Base-by-base conservation (phyloP, 257 asterid species). In the Scutellaria galericulata region DNA sequence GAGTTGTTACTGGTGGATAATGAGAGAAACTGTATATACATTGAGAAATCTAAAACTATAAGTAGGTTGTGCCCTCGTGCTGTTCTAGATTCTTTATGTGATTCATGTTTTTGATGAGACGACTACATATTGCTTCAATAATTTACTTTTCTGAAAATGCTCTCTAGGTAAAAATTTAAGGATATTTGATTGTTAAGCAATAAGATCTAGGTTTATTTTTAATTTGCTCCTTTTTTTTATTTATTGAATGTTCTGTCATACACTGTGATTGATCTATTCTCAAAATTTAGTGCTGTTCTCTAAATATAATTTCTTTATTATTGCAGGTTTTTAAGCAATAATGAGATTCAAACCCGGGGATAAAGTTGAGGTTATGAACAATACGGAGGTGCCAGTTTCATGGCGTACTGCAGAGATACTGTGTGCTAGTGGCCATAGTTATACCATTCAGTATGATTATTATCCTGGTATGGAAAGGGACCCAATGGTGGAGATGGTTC, bases 331-430 rank as follows among this genome's bases (percentile, higher is more conserved):
- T 75, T 44, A 27, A 69, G 55, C 66, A 50, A 64, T 24, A 10
- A 87, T 89, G 96, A 88, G 87, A 80, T 83, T 88, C 77, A 92
- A 74, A 77, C 72, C 61, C 47, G 92, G 96, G 47, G 90, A 83
- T 47, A 79, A 55, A 70, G 95, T 91, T 64, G 97, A 89, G 90
- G 88, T 89, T 37, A 79, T 87, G 93, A 78, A 83, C 66, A 72
- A 69, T 47, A 73, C 55, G 24, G 86, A 84, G 51, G 76, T 74
- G 35, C 86, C 86, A 14, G 64, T 82, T 78, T 84, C 95, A 6
- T 89, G 96, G 95, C 72, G 75, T 51, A 4, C 68, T 12, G 96
- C 87, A 0, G 85, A 89, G 77, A 75, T 91, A 58, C 57, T 84
- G 4, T 79, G 84, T 57, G 76, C 82, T 13, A 74, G 72, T 68